These are phyloP conservation scores for Oryza officinalis DNA, from an alignment of 176 grass and related monocot species.

Conservation along the genomic window DNA sequence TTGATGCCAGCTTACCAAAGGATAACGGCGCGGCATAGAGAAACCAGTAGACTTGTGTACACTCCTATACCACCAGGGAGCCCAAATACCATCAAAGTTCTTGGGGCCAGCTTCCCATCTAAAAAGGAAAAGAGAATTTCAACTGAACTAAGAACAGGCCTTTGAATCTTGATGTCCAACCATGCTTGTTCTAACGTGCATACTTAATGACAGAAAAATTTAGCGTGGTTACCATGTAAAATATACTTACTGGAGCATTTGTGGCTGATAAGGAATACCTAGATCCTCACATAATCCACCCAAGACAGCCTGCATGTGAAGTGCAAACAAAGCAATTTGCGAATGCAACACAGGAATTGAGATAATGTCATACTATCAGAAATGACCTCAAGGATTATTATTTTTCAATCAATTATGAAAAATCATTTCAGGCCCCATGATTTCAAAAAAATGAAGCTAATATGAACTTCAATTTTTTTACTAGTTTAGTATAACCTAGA, in stretches of 20 bases:
- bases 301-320: constrained; percentile 61
- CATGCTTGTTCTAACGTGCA: not conserved
- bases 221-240: not conserved
- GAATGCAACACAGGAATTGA: constrained; percentile 16
- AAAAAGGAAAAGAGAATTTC: constrained; percentile 23
- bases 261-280: constrained; percentile 81
- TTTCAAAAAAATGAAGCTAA: not conserved
- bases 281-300: constrained; percentile 82
- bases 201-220: not conserved
- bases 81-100: constrained; percentile 91
- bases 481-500: not conserved
- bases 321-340: not conserved
- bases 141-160: constrained; percentile 1
- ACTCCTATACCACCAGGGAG: constrained; percentile 92
- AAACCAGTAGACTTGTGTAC: constrained; percentile 91
- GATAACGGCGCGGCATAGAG: constrained; percentile 47
- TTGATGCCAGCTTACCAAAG: constrained; percentile 51
- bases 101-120: constrained; percentile 96
- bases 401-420: constrained; percentile 8
- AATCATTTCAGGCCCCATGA: not conserved
- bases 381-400: not conserved
- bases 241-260: constrained; percentile 77
- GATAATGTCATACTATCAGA: not conserved
- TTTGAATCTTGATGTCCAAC: not conserved
- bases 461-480: constrained; percentile 2